A percentile compares a stretch with the other conserved stretches of the same genome.
Conservation (phyloP, 176 grass and related monocot species). For the Phyllostachys edulis region DNA sequence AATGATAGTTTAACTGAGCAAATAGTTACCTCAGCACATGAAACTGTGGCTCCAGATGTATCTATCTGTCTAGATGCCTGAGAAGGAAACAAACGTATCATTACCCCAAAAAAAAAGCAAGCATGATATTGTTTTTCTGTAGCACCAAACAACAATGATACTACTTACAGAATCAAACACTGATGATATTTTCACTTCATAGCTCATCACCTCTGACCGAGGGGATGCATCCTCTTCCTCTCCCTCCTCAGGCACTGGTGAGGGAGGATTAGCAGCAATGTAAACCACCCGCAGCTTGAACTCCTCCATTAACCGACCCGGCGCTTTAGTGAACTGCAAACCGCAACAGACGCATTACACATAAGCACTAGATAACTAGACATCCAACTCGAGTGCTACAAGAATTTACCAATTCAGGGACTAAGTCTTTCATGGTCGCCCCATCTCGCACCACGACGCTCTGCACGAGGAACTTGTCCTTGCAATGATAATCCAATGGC, state of each 20-base stretch:
- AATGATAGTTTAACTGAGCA: neutral
- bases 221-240: constrained; percentile 62
- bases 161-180: constrained; percentile 41
- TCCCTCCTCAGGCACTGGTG: constrained; percentile 82
- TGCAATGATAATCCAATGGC: constrained; percentile 69
- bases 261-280: constrained; percentile 83
- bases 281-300: constrained; percentile 82
- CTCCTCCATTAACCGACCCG: constrained; percentile 72
- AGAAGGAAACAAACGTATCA: neutral
- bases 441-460: constrained; percentile 55
- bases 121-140: neutral
- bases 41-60: constrained; percentile 33
- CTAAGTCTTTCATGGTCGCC: constrained; percentile 49
- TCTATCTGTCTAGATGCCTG: constrained; percentile 50
- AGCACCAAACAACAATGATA: neutral
- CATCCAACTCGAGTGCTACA: neutral
- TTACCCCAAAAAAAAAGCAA: neutral
- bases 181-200: constrained; percentile 33
- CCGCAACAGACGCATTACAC: neutral
- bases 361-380: neutral
- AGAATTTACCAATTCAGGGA: constrained; percentile 44
- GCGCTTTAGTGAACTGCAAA: constrained; percentile 65
- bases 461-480: constrained; percentile 93
- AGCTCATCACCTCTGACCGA: constrained; percentile 27
- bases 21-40: constrained; percentile 47